Base-by-base conservation (phyloP, 768 basidiomycete species). In the Phaffia tasmanica region DNA sequence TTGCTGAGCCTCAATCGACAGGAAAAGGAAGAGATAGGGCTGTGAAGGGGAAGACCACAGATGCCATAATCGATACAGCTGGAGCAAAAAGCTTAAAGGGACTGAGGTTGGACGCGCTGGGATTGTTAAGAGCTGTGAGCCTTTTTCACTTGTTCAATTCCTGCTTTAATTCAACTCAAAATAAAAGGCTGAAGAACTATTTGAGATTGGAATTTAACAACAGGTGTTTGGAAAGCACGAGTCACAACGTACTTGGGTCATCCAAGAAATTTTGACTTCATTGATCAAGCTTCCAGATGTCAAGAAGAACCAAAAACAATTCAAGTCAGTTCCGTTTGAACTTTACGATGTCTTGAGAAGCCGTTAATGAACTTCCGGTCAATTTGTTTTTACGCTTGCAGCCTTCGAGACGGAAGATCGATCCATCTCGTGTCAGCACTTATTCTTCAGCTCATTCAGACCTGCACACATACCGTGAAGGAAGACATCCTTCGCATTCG, bases 371-470 rank as follows among this genome's bases (percentile, higher is more conserved):
- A 30, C 30, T 21, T 51, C 56, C 32, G 19, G 46, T 30, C 57
- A 46, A 35, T 49, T 66, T 55, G 19, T 15, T 42, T 11, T 42
- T 11, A 4, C 35, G 11, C 29, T 8, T 58, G n/a, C 71, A 97
- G 94, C 35, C 79, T 98, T 23, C 84, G 90, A 14, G 89, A 94
- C 73, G 93, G 93, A 0, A 83, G 84, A 9, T 86, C 91, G 0
- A 97, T 99, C 62, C 85, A 93, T 59, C 95, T 91, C 1, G 87
- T 93, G 16, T 93, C 91, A 2, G 94, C 94, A 0, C 79, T 99
- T 7, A 80, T 99, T 14, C 80, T 99, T 23, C 93, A 98, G 71
- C 85, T 99, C n/a, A 86, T 98, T 1, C 95, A 99, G 74, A 94
- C 91, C 0, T 93, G 90, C 4, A 86, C 89, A 0, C 86, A 89